Evolutionary conservation across 164 flowering plant genomes (phyloP), one percentile per base, ranked within the genome.

Genomic region (Hamamelis virginiana): DNA sequence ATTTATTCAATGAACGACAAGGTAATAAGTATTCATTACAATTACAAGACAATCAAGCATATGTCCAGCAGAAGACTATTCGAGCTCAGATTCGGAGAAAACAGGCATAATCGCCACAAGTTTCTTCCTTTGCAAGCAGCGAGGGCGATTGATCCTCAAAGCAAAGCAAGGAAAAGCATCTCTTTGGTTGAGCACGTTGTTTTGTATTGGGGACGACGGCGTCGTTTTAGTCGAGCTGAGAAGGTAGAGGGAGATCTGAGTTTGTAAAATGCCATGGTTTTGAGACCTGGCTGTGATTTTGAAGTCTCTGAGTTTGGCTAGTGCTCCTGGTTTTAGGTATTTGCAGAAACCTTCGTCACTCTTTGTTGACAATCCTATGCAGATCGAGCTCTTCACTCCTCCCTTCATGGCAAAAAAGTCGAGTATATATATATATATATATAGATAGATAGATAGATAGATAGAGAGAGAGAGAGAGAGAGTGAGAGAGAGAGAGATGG

Each of bases 311-410:
- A 75, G 58, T 47, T 75, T 71, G 28, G 74, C 74, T 16, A 75
- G 68, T 0, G 74, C 78, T 56, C 78, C 78, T 6, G 78, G 78
- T 41, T 67, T 75, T 25, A 75, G 62, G 55, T 53, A 75, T 11
- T 59, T 46, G 72, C 58, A 44, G 56, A 68, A 45, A 55, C 62
- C 27, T 0, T 55, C 25, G 53, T 66, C 15, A 27, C 51, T 56
- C 33, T 55, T 55, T 4, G 19, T 14, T 8, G 66, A 19, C 12
- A 70, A 65, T 64, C 65, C 65, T 33, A 50, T 25, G 16, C 16
- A 9, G 53, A 4, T 62, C 53, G 59, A 13, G 23, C 28, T 55
- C 59, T 55, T 55, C 59, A 22, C 28, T 55, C 59, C 22, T 55
- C 59, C 59, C 22, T 55, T 55, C 59, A 55, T 55, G 27, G 59